Evolutionary conservation across 1,284 basidiomycete genomes (phyloP), one percentile per base, ranked within the genome.

Genomic region (Malassezia nana): DNA sequence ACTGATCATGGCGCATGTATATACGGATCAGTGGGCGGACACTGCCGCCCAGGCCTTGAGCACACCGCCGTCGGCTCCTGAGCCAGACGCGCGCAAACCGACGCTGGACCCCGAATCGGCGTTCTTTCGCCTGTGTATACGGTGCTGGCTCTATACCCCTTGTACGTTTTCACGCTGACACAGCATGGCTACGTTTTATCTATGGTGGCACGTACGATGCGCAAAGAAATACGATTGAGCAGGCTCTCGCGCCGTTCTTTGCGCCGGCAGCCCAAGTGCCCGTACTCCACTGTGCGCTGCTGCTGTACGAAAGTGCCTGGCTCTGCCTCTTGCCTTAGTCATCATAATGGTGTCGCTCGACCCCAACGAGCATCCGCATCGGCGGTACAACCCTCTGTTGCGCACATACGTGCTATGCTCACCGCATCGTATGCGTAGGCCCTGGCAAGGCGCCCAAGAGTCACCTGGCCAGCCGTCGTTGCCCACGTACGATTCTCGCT

Each of bases 401-500:
- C 58, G 60, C 40, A 53, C 57, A 32, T 67, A 56, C 49, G 69
- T 74, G 16, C 63, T 74, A n/a, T 74, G 71, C 58, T 72, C 70
- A 52, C 58, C 71, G 2, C 71, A 74, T 42, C 60, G 71, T 38
- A 71, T 63, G 22, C 66, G 72, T 49, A 54, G 71, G n/a, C 71
- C 71, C 1, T 74, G 71, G 71, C 69, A 72, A 39, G 71, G 71
- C 6, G 68, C 69, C 1, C 63, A 74, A 40, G 71, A 74, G 47
- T 49, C 55, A 29, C 52, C 58, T 2, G 51, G 58, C 9, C 52
- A 38, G 6, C 49, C 54, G 10, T 46, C 58, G 3, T 59, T 74
- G 12, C 86, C 85, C 0, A 57, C 79, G 33, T 83, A 89, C 72
- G 90, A 94, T 66, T 78, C 81, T 4, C 76, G 79, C 33, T 96